Base-by-base conservation (phyloP, 495 filamentous ascomycete species). In the Aspergillus nanangensis region DNA sequence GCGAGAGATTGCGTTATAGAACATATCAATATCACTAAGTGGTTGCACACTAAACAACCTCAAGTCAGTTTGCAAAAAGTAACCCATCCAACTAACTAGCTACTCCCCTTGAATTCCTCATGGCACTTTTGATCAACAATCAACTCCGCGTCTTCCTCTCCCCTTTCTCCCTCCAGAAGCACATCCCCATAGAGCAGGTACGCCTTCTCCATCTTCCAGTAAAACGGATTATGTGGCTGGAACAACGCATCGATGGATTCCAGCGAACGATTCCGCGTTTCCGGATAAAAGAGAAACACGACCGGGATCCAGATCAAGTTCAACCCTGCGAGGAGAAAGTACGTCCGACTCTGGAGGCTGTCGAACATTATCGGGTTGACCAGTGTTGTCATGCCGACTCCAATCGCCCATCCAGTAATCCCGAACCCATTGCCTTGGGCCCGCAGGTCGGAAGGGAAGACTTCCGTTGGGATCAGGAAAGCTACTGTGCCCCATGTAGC, bases 181-280 rank as follows among this genome's bases (percentile, higher is more conserved):
- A 66, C 61, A 51, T 65, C 61, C 3, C 66, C 65, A 39, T 61
- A 56, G 22, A 60, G 40, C 17, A 52, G 55, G 29, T 68, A 70
- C 14, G 62, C 65, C 15, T 58, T 46, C 33, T 70, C 63, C 65
- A 70, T 70, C 13, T 62, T 56, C 65, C 65, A 70, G 32, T 54
- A 47, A 35, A 68, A 70, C 11, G 63, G 63, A 42, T 59, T 67
- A 1, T 52, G 20, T 1, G 57, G 65, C 1, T 62, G 61, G 44
- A 83, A 81, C 25, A 81, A 66, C 3, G 68, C 65, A 18, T 80
- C 72, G 51, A 80, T 81, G n/a, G 77, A 77, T 46, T 82, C 80
- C 8, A 83, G 60, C n/a, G 66, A 73, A 5, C 78, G 70, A 37
- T 76, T 74, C 1, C 70, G 63, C 3, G 78, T 81, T 57, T 83